These are phyloP conservation scores for Cladosporium sphaerospermum DNA, from an alignment of 2,329 filamentous ascomycete species.

Conservation along the genomic window DNA sequence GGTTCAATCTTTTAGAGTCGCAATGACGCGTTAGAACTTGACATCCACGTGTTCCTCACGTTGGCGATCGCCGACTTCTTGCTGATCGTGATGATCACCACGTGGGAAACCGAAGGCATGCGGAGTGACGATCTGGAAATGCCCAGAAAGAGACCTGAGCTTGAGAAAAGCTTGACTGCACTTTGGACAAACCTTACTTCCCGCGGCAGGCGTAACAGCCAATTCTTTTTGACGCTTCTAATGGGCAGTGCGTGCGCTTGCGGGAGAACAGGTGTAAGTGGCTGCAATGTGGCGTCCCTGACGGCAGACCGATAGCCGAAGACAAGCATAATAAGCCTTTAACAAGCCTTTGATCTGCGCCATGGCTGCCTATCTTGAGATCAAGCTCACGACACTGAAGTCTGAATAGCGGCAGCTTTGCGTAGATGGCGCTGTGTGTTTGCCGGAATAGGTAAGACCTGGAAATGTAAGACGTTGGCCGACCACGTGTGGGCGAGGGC, in stretches of 20 bases:
- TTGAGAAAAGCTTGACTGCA: background rate
- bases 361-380: background rate
- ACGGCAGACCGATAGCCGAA: background rate
- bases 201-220: background rate
- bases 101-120: background rate
- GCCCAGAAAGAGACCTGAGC: background rate
- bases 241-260: background rate
- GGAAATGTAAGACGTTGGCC: too few species aligned
- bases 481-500: too few species aligned
- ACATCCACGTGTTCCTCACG: conserved; percentile 2
- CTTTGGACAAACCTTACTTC: background rate
- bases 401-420: too few species aligned
- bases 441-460: too few species aligned
- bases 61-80: background rate
- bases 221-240: background rate
- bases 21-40: background rate
- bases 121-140: background rate
- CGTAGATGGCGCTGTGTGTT: too few species aligned
- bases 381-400: too few species aligned
- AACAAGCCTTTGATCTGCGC: conserved; percentile 10
- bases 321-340: conserved; percentile 3
- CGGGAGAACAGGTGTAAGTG: background rate
- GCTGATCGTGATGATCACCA: background rate
- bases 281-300: background rate
- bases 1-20: background rate